Evolutionary conservation across 1,284 basidiomycete species (phyloP), one percentile per base, ranked within the genome.

Genomic region (Cerrena zonata): DNA sequence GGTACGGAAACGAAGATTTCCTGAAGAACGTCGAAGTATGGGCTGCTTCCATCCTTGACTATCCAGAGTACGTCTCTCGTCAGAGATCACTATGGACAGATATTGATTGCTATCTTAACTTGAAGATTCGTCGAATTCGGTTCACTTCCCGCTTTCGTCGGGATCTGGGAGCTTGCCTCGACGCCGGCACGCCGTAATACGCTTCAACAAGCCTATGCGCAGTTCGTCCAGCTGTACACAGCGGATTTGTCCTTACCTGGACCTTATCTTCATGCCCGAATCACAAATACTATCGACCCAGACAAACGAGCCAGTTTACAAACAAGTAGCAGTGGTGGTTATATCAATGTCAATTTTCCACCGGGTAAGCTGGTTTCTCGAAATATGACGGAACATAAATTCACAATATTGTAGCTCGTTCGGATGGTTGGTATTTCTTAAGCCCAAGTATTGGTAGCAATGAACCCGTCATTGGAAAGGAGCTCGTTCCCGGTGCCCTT

Each of bases 1-100:
- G 47, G 7, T 48, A 48, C 37, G 47, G 47, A 7, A 48, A 48
- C 37, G 47, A 48, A 40, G 21, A 48, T 11, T 48, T 48, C 36
- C 25, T 48, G 36, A 38, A 48, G 23, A 36, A 48, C 15, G 37
- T 39, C 11, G 18, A 36, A 41, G 37, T 11, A 2, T 48, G 47
- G 47, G 47, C 47, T 2, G 36, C 12, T 18, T 48, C 47, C 13
- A 39, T 48, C 25, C 15, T 48, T 22, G 37, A 48, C 15, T 48
- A 48, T 24, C 47, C 47, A 4, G 47, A 48, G 47, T 48, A 23
- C 2, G 47, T 40, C 2, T 34, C 5, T 19, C 39, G 11, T 26
- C 30, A 27, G 15, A 2, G 18, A 10, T n/a, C 10, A 36, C 34
- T 36, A n/a, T 36, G 34, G n/a, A n/a, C n/a, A n/a, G n/a, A 36